Conservation (phyloP, 768 basidiomycete species). For the Lepiota brunneoincarnata region DNA sequence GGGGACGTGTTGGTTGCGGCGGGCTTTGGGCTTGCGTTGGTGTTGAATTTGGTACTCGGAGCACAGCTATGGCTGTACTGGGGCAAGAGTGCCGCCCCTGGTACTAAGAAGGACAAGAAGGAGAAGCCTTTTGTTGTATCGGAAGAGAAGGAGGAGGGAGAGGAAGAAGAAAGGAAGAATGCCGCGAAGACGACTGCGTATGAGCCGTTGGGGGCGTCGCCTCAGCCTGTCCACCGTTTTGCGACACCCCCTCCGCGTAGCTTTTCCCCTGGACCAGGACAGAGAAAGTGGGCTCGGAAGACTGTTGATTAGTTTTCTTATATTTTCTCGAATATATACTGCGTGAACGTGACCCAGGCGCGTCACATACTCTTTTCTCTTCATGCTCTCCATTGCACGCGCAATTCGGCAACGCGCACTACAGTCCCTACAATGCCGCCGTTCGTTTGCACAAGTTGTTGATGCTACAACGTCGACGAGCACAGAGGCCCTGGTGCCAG, state of each 20-base stretch:
- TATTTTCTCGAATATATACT: neutral
- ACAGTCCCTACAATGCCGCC: constrained; percentile 12
- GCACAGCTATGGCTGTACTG: constrained; percentile 84
- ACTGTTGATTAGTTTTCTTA: constrained; percentile 9
- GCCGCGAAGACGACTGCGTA: constrained; percentile 10
- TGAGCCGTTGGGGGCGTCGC: neutral
- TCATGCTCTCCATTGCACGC: constrained; percentile 19
- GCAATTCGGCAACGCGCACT: constrained; percentile 14
- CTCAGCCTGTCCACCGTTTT: constrained; percentile 6
- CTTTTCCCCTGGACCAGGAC: constrained; percentile 8
- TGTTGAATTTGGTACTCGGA: constrained; percentile 83
- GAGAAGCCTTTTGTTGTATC: neutral
- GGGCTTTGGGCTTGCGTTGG: constrained; percentile 80
- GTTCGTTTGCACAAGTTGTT: constrained; percentile 26
- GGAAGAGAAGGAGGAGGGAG: constrained; percentile 2
- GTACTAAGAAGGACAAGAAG: neutral
- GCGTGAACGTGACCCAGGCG: neutral
- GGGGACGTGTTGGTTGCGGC: constrained; percentile 77
- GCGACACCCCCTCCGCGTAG: constrained; percentile 9
- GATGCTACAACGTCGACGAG: neutral
- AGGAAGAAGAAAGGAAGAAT: constrained; percentile 1
- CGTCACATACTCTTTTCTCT: neutral
- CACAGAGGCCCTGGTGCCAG: neutral
- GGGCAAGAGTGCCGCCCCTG: constrained; percentile 44
- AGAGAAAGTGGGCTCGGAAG: constrained; percentile 10